phyloP scores from a whole-genome alignment of 108 stramenopile genomes.

The Skeletonema costatum region DNA sequence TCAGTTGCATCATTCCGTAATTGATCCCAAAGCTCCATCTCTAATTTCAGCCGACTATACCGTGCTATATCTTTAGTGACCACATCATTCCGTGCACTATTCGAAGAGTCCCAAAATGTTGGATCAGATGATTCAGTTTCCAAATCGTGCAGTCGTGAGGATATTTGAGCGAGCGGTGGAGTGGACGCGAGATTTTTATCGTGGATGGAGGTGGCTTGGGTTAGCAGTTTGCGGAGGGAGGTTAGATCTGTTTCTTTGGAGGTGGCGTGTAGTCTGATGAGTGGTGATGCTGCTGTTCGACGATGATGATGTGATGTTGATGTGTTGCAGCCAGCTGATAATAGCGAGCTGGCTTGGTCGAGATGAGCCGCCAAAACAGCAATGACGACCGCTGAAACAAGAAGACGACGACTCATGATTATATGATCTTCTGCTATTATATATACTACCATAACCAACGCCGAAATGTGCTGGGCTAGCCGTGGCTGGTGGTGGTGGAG shows the following conservation, averaged over 20 bases:
- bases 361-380: background rate
- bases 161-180: background rate
- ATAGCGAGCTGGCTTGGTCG: background rate
- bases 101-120: conserved; percentile 69
- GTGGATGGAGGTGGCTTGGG: conserved; percentile 8
- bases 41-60: conserved; percentile 36
- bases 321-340: background rate
- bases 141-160: conserved; percentile 40
- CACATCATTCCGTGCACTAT: conserved; percentile 37
- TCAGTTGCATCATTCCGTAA: conserved; percentile 55
- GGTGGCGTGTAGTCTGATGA: background rate
- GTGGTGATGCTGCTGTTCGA: background rate
- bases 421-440: background rate
- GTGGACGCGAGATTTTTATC: conserved; percentile 13
- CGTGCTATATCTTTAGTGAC: conserved; percentile 59
- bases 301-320: background rate
- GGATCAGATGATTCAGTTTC: conserved; percentile 66
- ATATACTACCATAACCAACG: no score
- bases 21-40: conserved; percentile 56
- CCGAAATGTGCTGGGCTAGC: no score
- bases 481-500: no score
- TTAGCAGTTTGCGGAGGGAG: conserved; percentile 15
- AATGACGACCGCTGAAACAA: background rate
- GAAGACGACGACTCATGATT: background rate
- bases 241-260: conserved; percentile 11